Conservation (phyloP, 805 yeast genomes). For the Yamadazyma endophytica region DNA sequence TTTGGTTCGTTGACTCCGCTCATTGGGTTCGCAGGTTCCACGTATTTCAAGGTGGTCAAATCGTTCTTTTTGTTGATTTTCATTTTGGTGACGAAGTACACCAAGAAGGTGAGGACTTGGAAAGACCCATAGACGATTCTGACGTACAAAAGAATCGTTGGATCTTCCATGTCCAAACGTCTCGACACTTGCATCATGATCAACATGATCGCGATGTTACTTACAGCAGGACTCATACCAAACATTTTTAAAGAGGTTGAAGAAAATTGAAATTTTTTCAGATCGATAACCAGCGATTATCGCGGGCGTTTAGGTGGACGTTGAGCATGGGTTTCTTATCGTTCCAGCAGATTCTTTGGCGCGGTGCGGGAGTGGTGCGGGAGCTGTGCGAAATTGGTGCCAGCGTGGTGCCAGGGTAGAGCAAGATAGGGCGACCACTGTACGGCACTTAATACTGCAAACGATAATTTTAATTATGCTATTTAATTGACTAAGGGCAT, state of each 20-base stretch:
- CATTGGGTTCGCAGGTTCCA: slow-evolving; percentile 78
- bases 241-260: slow-evolving; percentile 3
- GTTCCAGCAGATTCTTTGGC: not conserved
- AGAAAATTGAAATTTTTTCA: slow-evolving; percentile 1
- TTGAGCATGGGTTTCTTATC: not conserved
- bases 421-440: not conserved
- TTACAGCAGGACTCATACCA: slow-evolving; percentile 79
- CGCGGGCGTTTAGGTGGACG: not conserved
- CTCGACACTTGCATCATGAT: slow-evolving; percentile 95
- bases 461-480: too few relatives aligned
- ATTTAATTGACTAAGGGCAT: too few relatives aligned
- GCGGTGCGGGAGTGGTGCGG: not conserved
- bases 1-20: slow-evolving; percentile 69
- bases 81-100: slow-evolving; percentile 63
- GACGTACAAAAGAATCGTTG: slow-evolving; percentile 65
- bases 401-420: not conserved
- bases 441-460: too few relatives aligned
- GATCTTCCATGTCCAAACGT: slow-evolving; percentile 84
- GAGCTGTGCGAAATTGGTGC: not conserved
- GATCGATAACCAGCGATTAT: slow-evolving; percentile 1
- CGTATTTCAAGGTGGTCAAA: slow-evolving; percentile 86
- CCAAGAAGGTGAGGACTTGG: slow-evolving; percentile 57
- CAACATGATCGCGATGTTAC: slow-evolving; percentile 86
- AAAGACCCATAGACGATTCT: slow-evolving; percentile 68
- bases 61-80: slow-evolving; percentile 75